These are phyloP conservation scores for Metarhizium album DNA, from an alignment of 2,329 filamentous ascomycete species.

Conservation along the genomic window DNA sequence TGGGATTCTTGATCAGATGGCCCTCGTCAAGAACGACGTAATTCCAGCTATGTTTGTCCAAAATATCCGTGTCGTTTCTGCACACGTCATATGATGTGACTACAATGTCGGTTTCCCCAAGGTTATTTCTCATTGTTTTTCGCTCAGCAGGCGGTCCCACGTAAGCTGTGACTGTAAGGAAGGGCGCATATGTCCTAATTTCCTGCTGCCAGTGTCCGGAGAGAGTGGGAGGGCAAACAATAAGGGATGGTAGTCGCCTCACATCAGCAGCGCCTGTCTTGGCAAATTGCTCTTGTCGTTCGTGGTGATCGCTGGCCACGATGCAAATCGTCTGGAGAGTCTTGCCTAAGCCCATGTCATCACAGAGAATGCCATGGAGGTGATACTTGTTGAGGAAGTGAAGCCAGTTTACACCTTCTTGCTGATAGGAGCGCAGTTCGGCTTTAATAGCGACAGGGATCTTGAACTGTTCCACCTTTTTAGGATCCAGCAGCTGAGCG, in stretches of 20 bases:
- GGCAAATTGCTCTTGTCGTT: constrained; percentile 80
- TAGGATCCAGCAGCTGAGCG: constrained; percentile 86
- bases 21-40: constrained; percentile 96
- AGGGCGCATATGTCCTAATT: constrained; percentile 89
- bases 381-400: constrained; percentile 97
- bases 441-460: constrained; percentile 97
- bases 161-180: constrained; percentile 81
- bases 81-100: constrained; percentile 98
- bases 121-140: constrained; percentile 53
- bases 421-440: constrained; percentile 90
- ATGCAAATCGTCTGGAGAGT: constrained; percentile 96
- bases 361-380: constrained; percentile 93
- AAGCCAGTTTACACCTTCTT: constrained; percentile 98
- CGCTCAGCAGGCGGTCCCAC: constrained; percentile 82
- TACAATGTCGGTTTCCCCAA: constrained; percentile 78
- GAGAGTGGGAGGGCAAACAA: constrained; percentile 90
- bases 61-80: constrained; percentile 82
- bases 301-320: constrained; percentile 92
- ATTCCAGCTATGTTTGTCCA: constrained; percentile 84
- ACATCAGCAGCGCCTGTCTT: constrained; percentile 71
- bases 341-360: constrained; percentile 98
- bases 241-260: constrained; percentile 75
- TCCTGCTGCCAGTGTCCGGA: constrained; percentile 99
- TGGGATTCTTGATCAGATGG: constrained; percentile 97
- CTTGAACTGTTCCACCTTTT: constrained; percentile 88